Base-by-base conservation (phyloP, 1,284 basidiomycete genomes). In the Takashimella tepidaria region DNA sequence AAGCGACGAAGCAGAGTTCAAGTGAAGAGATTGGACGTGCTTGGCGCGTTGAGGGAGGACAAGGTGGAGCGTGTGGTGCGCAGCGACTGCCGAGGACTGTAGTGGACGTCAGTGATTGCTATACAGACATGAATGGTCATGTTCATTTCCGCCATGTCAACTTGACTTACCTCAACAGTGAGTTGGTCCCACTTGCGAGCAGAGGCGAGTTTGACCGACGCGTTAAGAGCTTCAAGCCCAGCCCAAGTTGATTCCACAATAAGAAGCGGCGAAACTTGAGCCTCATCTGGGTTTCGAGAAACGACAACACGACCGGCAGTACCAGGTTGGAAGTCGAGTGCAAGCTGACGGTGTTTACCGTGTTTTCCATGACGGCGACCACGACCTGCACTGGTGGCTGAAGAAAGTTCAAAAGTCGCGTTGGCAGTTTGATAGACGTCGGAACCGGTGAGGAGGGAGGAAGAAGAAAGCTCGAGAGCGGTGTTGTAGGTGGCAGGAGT, bases 211-310 rank as follows among this genome's bases (percentile, higher is more conserved):
- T 56, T 26, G 20, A 60, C 60, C 24, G 47, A 16, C 16, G 22
- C 57, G 6, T 50, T 40, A 5, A 47, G 45, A 19, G n/a, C 56
- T n/a, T 40, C 49, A 37, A 37, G 31, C 24, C 50, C 50, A 27
- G 41, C 12, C 54, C 56, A 61, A 19, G 49, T 46, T 19, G 60
- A 60, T 55, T 67, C 61, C 50, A 67, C 57, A 42, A 60, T 44
- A 45, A 67, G 19, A 37, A 55, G 43, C 13, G 56, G 41, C 8
- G 43, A 24, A 26, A 27, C 24, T 25, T 53, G 47, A 5, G 23
- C 46, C 1, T 54, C 31, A 41, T 48, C 47, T 2, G 55, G 60
- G 16, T 50, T 47, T 26, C 59, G 59, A 3, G 63, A 61, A 4
- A 67, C 51, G 42, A 64, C 43, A 22, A 67, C 53, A 16, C 54